Evolutionary conservation across 495 filamentous ascomycete species (phyloP), one percentile per base, ranked within the genome.

Genomic region (Astrothelium subdiscretum): DNA sequence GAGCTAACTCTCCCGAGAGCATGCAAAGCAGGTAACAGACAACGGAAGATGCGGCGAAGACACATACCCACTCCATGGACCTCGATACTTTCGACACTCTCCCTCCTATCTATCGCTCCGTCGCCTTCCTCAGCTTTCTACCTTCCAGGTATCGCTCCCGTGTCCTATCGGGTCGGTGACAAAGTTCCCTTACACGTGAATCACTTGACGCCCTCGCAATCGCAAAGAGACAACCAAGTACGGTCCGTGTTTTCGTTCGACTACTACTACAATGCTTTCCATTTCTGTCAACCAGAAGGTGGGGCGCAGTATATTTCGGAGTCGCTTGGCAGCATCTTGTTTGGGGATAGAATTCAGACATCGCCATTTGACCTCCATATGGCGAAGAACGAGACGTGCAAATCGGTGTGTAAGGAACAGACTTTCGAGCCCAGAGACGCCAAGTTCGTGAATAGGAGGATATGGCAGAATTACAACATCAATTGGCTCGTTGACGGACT

Each of bases 401-500:
- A 92, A 73, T 74, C 78, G 18, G 75, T 91, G 32, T 98, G 94
- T 69, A 76, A 76, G 18, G 71, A 78, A 54, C 79, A 80, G 51
- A 81, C 75, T 31, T 95, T 91, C 66, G 81, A 88, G 58, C 71
- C 80, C n/a, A 76, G 76, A 35, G 82, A 83, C 38, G 85, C 90
- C 27, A 78, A 83, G 48, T 97, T 92, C 62, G 86, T 94, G 31
- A 95, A 96, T 71, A 77, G 79, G 65, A 81, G 84, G 66, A 97
- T 98, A 69, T 76, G 74, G 68, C 83, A 92, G 69, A 87, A 85
- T 29, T 95, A 91, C 73, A 88, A 92, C 68, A 78, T 97, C 70
- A 96, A 98, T 75, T 97, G 92, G 91, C 75, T 97, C 59, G 84
- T 97, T 8, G 94, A 98, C 73, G 94, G 95, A 11, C 78, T 98